phyloP scores from a whole-genome alignment of 2,329 filamentous ascomycete genomes.

The Ascocoryne sarcoides region DNA sequence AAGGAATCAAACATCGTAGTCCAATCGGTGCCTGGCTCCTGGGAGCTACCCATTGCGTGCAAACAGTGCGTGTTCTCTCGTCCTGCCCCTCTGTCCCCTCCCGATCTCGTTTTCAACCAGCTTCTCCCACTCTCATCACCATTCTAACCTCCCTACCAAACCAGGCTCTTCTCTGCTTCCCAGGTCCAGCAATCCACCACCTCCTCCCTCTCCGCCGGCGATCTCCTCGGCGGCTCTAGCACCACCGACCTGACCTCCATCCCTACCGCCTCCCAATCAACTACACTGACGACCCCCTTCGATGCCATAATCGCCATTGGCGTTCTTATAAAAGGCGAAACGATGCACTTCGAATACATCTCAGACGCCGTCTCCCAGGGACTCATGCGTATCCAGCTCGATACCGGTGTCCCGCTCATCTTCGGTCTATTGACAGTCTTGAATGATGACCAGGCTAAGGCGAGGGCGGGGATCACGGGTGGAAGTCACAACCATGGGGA shows the following conservation, averaged over 20 bases:
- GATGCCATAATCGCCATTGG: conserved; percentile 94
- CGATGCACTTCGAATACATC: conserved; percentile 99
- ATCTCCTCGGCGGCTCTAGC: conserved; percentile 64
- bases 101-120: conserved; percentile 29
- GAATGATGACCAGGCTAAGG: conserved; percentile 77
- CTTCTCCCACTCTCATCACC: neutral
- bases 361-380: conserved; percentile 83
- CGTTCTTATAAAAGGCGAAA: conserved; percentile 95
- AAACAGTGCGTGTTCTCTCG: conserved; percentile 18
- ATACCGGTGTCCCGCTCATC: conserved; percentile 79
- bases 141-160: neutral
- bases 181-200: conserved; percentile 64
- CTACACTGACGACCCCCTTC: conserved; percentile 55
- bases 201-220: conserved; percentile 53
- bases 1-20: conserved; percentile 79
- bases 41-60: conserved; percentile 90
- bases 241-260: conserved; percentile 56
- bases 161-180: conserved; percentile 73
- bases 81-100: conserved; percentile 4
- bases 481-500: conserved; percentile 96
- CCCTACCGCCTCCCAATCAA: conserved; percentile 31
- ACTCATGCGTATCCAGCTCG: conserved; percentile 88
- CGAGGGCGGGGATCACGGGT: conserved; percentile 66
- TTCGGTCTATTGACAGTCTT: conserved; percentile 89
- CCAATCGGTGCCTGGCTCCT: conserved; percentile 85